phyloP scores from a whole-genome alignment of 768 basidiomycete species.

The Dacryopinax primogenitus region DNA sequence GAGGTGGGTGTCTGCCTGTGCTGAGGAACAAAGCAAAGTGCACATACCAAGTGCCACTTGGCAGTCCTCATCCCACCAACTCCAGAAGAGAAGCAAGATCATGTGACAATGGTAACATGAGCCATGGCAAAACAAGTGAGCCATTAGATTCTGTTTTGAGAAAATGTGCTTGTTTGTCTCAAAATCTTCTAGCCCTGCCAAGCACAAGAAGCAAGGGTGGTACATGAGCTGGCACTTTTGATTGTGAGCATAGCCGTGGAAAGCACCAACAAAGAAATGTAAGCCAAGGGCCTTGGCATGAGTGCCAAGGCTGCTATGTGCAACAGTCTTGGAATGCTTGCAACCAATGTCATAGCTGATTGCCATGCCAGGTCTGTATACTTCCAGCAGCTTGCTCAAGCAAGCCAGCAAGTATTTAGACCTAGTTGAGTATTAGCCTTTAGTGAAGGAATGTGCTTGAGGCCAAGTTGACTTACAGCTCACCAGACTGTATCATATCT shows the following conservation, averaged over 20 bases:
- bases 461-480: not conserved
- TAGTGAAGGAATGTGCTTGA: not conserved
- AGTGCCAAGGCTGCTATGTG: not conserved
- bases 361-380: not conserved
- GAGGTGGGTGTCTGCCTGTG: not conserved
- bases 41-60: not conserved
- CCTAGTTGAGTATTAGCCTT: not conserved
- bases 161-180: not conserved
- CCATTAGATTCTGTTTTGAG: slow-evolving; percentile 5
- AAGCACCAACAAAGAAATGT: slow-evolving; percentile 6
- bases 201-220: not conserved
- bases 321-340: not conserved
- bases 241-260: slow-evolving; percentile 8
- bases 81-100: not conserved
- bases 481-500: slow-evolving; percentile 7
- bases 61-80: not conserved
- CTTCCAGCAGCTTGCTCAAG: not conserved
- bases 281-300: no score
- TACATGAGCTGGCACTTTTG: not conserved
- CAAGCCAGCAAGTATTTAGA: slow-evolving; percentile 3
- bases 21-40: not conserved
- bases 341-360: slow-evolving; percentile 5
- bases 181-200: not conserved
- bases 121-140: slow-evolving; percentile 16
- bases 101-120: slow-evolving; percentile 16